Conservation (phyloP, 2,329 filamentous ascomycete species). For the Hypocreales sp. region DNA sequence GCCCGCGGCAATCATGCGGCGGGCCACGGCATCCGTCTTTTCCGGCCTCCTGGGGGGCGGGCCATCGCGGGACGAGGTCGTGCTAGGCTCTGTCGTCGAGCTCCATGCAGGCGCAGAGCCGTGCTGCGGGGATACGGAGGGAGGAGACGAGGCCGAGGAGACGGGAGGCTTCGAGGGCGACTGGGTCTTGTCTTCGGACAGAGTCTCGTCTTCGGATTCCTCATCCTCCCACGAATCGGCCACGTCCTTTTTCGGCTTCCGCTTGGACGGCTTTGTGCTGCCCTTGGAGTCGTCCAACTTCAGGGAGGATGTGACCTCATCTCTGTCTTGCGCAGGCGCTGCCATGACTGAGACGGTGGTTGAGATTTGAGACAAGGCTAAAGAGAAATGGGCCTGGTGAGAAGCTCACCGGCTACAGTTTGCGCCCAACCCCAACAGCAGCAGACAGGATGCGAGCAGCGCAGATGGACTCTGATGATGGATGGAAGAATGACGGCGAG, state of each 20-base stretch:
- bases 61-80: conserved; percentile 5
- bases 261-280: conserved; percentile 1
- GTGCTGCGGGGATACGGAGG: conserved; percentile 39
- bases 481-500: no score
- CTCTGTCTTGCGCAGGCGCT: conserved; percentile 7
- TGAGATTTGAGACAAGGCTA: no score
- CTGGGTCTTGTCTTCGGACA: conserved; percentile 16
- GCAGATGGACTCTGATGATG: no score
- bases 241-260: conserved; percentile 13
- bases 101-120: conserved; percentile 3
- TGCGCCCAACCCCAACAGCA: no score
- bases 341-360: no score
- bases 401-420: no score
- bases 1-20: conserved; percentile 77
- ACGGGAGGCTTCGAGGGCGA: neutral
- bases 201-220: conserved; percentile 39
- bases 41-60: conserved; percentile 43
- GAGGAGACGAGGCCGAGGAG: conserved; percentile 5
- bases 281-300: conserved; percentile 11
- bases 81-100: neutral
- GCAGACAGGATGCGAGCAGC: no score
- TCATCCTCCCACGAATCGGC: conserved; percentile 38
- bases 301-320: conserved; percentile 14
- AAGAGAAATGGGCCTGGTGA: no score
- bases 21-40: conserved; percentile 85